Evolutionary conservation across 2,329 filamentous ascomycete species (phyloP).

Genomic region (Botrytis byssoidea): DNA sequence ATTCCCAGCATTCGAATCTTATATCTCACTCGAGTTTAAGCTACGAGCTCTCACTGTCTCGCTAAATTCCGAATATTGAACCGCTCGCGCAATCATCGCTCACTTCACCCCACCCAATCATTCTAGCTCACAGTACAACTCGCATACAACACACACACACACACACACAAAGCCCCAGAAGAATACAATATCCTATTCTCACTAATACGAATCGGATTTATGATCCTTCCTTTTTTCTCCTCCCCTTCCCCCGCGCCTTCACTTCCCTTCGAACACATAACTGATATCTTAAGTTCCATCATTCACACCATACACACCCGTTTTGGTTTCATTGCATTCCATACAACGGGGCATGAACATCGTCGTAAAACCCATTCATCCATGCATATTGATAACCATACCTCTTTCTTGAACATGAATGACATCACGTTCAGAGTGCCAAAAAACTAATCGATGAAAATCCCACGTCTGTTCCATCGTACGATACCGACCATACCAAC

Average conservation of each 20-base stretch:
- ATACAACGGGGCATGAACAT: conserved; percentile 3
- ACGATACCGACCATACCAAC: conserved; percentile 8
- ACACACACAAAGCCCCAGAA: not conserved
- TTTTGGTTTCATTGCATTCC: not conserved
- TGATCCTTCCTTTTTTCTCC: not conserved
- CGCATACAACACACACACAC: not conserved
- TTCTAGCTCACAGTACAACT: not conserved
- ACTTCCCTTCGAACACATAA: not conserved
- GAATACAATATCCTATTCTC: conserved; percentile 6
- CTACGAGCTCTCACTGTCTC: too few species aligned
- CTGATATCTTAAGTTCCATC: not conserved
- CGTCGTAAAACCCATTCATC: not conserved
- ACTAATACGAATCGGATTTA: not conserved
- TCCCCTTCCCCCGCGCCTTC: not conserved
- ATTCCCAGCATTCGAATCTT: too few species aligned
- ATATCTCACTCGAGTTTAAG: too few species aligned
- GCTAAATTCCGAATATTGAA: too few species aligned
- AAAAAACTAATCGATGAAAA: not conserved
- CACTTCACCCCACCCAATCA: not conserved
- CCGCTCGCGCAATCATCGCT: too few species aligned
- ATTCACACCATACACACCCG: not conserved
- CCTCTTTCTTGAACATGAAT: not conserved
- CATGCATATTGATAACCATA: not conserved
- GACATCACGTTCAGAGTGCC: not conserved
- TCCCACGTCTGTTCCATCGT: not conserved